These are phyloP conservation scores for Physcia stellaris DNA, from an alignment of 495 filamentous ascomycete species.

Conservation along the genomic window DNA sequence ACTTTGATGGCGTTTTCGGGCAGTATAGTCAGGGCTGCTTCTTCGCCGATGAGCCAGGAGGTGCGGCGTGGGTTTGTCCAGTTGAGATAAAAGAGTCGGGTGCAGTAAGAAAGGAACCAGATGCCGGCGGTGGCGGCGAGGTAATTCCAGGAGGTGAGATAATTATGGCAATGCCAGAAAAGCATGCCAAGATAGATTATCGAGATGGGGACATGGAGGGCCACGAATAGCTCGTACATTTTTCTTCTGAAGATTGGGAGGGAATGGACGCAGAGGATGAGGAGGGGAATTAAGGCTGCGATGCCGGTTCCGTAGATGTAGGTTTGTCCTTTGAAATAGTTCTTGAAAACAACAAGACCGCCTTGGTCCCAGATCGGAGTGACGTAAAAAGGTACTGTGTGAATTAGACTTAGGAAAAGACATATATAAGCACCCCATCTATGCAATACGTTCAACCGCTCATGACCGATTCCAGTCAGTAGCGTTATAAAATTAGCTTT, in stretches of 20 bases:
- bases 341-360: constrained; percentile 49
- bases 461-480: constrained; percentile 82
- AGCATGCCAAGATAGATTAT: constrained; percentile 71
- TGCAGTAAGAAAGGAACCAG: constrained; percentile 51
- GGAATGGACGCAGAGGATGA: constrained; percentile 72
- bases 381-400: constrained; percentile 81
- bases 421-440: constrained; percentile 86
- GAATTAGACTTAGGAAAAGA: constrained; percentile 67
- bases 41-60: constrained; percentile 74
- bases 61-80: constrained; percentile 71
- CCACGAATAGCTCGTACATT: constrained; percentile 75
- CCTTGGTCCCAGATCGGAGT: constrained; percentile 72
- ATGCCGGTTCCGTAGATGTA: constrained; percentile 78
- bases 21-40: constrained; percentile 73
- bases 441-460: constrained; percentile 85
- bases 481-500: constrained; percentile 80
- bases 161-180: constrained; percentile 95
- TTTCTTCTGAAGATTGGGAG: constrained; percentile 48
- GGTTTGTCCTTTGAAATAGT: constrained; percentile 47
- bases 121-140: constrained; percentile 71
- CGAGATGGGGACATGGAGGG: constrained; percentile 68
- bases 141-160: constrained; percentile 82
- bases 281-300: constrained; percentile 69
- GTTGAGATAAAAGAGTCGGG: constrained; percentile 65
- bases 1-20: constrained; percentile 87